Evolutionary conservation across 106 monocot species (phyloP), one percentile per base, ranked within the genome.

Genomic region (Alisma plantagoaquatica): DNA sequence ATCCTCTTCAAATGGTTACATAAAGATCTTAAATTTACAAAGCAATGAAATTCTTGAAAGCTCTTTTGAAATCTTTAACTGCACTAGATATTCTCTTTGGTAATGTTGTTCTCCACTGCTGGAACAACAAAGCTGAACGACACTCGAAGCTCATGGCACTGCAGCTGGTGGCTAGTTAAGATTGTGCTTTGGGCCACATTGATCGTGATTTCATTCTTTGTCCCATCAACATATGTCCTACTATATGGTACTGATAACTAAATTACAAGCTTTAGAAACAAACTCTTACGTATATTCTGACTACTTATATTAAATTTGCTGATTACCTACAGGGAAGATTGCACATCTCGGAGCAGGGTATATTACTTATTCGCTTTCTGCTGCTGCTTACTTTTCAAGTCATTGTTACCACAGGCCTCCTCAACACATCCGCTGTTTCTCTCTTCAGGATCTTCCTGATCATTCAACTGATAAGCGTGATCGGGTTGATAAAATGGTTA

Each of bases 331-430:
- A 94, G 94, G 94, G 30, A 75, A 67, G 53, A 53, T 96, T 27
- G 94, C 94, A 24, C 81, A 88, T 52, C 65, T 84, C 60, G 88
- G 88, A 41, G 88, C 84, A 1, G 94, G 94, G 94, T 96, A 81
- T 21, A 47, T 21, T 26, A 22, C 11, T 25, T 23, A 16, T 19
- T 11, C 21, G 21, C 32, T 28, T 11, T 42, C n/a, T 38, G 10
- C 10, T 54, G 22, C 31, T 28, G 20, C 29, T 54, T 32, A 9
- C 10, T 23, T 23, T 1, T 27, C 41, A 11, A 10, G n/a, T 49
- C 26, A n/a, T 38, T 15, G 31, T 18, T 49, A n/a, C n/a, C n/a
- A n/a, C 27, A 26, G 26, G 49, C 29, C 12, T 44, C 1, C 28
- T 28, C 7, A 46, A 10, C 20, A 25, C 15, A 51, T 11, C 33